Conservation (phyloP, 257 asterid genomes). For the Nicotiana tomentosiformis region DNA sequence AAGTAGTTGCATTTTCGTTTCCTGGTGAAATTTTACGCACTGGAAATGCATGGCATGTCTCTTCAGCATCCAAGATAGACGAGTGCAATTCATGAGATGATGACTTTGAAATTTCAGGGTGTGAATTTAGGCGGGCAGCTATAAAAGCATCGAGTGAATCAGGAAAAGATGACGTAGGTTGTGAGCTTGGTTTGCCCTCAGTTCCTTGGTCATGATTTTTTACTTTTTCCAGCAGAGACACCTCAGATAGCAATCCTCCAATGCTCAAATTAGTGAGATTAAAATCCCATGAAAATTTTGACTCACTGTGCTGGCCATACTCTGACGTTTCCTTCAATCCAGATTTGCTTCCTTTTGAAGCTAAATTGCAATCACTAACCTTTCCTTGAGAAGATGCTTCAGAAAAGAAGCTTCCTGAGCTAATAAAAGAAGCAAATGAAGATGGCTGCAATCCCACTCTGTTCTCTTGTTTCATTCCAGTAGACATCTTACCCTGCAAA, state of each 20-base stretch:
- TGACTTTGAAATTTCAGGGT: constrained; percentile 30
- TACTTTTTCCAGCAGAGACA: constrained; percentile 46
- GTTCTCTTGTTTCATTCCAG: constrained; percentile 8
- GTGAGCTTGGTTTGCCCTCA: constrained; percentile 35
- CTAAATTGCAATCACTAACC: constrained; percentile 13
- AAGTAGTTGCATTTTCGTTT: constrained; percentile 21
- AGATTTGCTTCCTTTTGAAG: constrained; percentile 25
- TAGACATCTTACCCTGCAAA: constrained; percentile 52
- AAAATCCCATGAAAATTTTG: constrained; percentile 57
- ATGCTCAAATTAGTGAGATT: constrained; percentile 58
- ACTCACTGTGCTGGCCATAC: constrained; percentile 17
- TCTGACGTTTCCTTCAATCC: constrained; percentile 13
- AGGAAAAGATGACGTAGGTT: constrained; percentile 20
- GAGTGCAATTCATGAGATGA: constrained; percentile 35
- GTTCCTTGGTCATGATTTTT: constrained; percentile 22
- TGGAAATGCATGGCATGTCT: constrained; percentile 89
- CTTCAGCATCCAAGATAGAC: constrained; percentile 86
- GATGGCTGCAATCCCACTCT: constrained; percentile 31
- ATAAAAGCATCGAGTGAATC: constrained; percentile 38
- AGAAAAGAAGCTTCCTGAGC: constrained; percentile 49
- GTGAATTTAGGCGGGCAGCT: constrained; percentile 29
- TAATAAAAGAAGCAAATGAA: constrained; percentile 35
- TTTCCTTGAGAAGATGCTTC: constrained; percentile 39
- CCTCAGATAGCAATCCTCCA: constrained; percentile 76
- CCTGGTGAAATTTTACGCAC: constrained; percentile 34